Percentiles rank a stretch among this genome's conserved stretches.
phyloP scores from a whole-genome alignment of 2,329 filamentous ascomycete species.

The Magnaporthiopsis rhizophila region DNA sequence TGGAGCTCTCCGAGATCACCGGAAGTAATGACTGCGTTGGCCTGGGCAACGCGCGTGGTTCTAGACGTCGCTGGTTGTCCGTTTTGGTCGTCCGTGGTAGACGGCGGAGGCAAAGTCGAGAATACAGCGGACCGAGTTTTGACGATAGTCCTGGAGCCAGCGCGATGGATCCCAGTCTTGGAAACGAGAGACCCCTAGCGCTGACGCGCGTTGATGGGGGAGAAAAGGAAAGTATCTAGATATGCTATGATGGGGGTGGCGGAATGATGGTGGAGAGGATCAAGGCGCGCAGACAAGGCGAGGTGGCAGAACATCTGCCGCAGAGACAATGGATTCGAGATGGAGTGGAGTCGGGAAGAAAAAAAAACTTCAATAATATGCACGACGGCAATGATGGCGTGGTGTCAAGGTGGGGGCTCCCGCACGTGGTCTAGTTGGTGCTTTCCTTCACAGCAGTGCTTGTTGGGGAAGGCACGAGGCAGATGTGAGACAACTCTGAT shows the following conservation, averaged over 20 bases:
- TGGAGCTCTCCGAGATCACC: background rate
- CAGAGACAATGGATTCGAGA: no score
- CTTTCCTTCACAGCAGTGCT: background rate
- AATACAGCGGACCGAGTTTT: background rate
- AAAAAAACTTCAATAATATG: background rate
- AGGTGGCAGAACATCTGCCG: no score
- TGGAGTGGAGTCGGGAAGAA: background rate
- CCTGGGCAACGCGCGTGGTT: background rate
- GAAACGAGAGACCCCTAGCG: background rate
- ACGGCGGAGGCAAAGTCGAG: no score
- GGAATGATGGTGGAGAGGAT: background rate
- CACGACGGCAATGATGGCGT: background rate
- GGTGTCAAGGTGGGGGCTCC: background rate
- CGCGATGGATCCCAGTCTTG: background rate
- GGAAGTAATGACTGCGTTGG: background rate
- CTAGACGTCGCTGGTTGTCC: background rate
- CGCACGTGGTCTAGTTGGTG: background rate
- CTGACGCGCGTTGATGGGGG: no score
- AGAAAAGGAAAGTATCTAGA: background rate
- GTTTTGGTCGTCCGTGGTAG: no score
- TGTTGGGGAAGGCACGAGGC: constrained; percentile 2
- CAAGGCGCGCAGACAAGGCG: background rate
- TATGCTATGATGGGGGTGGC: background rate
- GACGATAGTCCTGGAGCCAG: background rate
- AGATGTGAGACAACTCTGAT: constrained; percentile 4